These are phyloP conservation scores for Abelmoschus esculentus DNA, from an alignment of 345 rosid species.

Conservation along the genomic window DNA sequence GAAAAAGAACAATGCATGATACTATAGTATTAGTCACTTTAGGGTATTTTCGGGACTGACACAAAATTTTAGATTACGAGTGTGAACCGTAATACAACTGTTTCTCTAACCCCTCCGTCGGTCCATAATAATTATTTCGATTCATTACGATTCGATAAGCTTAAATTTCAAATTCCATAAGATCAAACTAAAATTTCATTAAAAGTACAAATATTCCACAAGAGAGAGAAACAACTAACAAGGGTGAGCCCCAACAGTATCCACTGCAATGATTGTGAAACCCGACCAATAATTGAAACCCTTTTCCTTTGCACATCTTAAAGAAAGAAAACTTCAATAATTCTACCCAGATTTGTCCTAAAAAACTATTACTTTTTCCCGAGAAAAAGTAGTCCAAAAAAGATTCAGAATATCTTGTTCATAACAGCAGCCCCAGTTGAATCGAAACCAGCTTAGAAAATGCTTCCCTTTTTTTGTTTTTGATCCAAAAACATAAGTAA, in stretches of 20 bases:
- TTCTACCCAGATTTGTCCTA: slow-evolving; percentile 16
- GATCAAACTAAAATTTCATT: neutral
- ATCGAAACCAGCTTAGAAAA: neutral
- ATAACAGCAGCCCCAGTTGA: neutral
- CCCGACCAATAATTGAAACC: slow-evolving; percentile 38
- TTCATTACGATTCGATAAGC: too few species aligned
- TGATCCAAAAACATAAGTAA: slow-evolving; percentile 1
- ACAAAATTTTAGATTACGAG: too few species aligned
- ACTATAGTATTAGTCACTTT: too few species aligned
- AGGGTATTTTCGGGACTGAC: too few species aligned
- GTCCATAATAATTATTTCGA: too few species aligned
- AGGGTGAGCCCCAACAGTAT: slow-evolving; percentile 21
- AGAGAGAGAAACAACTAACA: neutral
- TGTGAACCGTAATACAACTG: too few species aligned
- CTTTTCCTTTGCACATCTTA: slow-evolving; percentile 16
- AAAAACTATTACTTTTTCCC: neutral
- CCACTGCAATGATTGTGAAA: slow-evolving; percentile 38
- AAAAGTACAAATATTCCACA: slow-evolving; percentile 5
- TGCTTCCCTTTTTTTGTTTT: neutral
- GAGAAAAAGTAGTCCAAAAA: neutral
- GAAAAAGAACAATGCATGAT: neutral
- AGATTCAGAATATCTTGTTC: neutral
- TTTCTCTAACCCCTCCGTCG: too few species aligned
- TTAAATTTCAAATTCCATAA: neutral
- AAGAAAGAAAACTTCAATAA: slow-evolving; percentile 16